Evolutionary conservation across 169 alveolate species (phyloP).

Genomic region (Plasmodium vivax): DNA sequence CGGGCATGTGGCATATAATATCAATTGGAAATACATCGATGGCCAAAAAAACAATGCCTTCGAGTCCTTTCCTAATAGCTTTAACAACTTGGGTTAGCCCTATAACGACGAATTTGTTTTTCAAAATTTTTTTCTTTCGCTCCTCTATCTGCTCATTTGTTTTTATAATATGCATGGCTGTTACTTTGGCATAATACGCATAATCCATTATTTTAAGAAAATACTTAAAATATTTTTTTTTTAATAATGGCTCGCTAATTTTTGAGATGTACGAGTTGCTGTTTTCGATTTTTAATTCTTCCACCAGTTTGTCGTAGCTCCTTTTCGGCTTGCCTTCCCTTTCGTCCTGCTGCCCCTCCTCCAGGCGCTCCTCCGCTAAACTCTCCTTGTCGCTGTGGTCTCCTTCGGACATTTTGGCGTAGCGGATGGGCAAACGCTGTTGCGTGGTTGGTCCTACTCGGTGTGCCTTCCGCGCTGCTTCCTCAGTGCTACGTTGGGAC

Average conservation of each 20-base stretch:
- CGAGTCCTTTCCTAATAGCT: constrained; percentile 91
- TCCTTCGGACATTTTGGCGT: background rate
- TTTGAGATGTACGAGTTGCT: constrained; percentile 25
- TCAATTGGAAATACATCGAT: constrained; percentile 97
- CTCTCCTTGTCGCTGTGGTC: background rate
- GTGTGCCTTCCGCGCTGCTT: background rate
- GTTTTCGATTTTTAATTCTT: constrained; percentile 55
- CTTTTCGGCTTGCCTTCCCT: background rate
- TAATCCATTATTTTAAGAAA: constrained; percentile 52
- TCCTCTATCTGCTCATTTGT: constrained; percentile 37
- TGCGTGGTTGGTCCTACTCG: background rate
- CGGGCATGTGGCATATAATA: constrained; percentile 95
- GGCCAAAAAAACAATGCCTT: constrained; percentile 94
- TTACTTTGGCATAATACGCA: constrained; percentile 41
- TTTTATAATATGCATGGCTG: constrained; percentile 27
- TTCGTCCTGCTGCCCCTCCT: background rate
- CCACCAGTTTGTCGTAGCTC: constrained; percentile 24
- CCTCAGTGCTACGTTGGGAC: background rate
- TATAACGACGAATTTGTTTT: constrained; percentile 34
- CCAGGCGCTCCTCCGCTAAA: background rate
- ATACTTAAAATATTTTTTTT: constrained; percentile 46
- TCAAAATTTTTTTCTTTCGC: constrained; percentile 36
- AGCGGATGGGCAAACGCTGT: background rate
- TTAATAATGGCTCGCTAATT: constrained; percentile 58
- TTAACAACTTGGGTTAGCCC: constrained; percentile 98